These are phyloP conservation scores for Paspalum notatum DNA, from an alignment of 176 grass and related monocot genomes.

Conservation along the genomic window DNA sequence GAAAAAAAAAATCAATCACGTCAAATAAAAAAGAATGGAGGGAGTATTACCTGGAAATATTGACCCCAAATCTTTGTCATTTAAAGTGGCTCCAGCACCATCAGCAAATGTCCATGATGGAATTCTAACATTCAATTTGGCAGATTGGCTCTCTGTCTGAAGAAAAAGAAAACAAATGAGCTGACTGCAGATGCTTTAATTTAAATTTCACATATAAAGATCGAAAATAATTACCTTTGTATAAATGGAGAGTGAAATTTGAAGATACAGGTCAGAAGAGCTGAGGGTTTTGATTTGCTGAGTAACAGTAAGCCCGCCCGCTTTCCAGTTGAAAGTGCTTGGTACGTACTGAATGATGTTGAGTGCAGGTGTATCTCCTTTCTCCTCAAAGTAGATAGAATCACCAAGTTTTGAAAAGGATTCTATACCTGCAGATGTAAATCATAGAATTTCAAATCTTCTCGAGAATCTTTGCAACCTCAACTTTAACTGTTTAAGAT, in stretches of 20 bases:
- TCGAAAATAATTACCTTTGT: slow-evolving; percentile 45
- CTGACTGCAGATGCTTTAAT: slow-evolving; percentile 15
- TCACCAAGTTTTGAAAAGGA: slow-evolving; percentile 95
- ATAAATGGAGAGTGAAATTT: slow-evolving; percentile 64
- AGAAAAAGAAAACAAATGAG: slow-evolving; percentile 35
- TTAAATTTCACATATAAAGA: background rate
- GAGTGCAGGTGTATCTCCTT: slow-evolving; percentile 59
- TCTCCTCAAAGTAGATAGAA: slow-evolving; percentile 98
- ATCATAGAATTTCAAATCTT: background rate
- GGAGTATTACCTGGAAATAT: slow-evolving; percentile 74
- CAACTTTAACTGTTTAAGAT: background rate
- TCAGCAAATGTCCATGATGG: slow-evolving; percentile 80
- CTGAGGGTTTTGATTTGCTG: slow-evolving; percentile 62
- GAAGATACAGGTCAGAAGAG: slow-evolving; percentile 59
- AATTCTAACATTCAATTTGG: slow-evolving; percentile 73
- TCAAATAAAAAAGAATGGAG: too few species aligned
- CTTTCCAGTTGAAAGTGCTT: slow-evolving; percentile 78
- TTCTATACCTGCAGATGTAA: slow-evolving; percentile 68
- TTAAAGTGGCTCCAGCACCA: slow-evolving; percentile 63
- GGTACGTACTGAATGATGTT: slow-evolving; percentile 88
- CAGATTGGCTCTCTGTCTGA: slow-evolving; percentile 59
- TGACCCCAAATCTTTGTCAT: slow-evolving; percentile 61
- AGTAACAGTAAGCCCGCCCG: slow-evolving; percentile 59
- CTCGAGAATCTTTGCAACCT: background rate
- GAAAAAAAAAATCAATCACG: too few species aligned